These are phyloP conservation scores for Claviceps paspali DNA, from an alignment of 2,329 filamentous ascomycete species.

Conservation along the genomic window DNA sequence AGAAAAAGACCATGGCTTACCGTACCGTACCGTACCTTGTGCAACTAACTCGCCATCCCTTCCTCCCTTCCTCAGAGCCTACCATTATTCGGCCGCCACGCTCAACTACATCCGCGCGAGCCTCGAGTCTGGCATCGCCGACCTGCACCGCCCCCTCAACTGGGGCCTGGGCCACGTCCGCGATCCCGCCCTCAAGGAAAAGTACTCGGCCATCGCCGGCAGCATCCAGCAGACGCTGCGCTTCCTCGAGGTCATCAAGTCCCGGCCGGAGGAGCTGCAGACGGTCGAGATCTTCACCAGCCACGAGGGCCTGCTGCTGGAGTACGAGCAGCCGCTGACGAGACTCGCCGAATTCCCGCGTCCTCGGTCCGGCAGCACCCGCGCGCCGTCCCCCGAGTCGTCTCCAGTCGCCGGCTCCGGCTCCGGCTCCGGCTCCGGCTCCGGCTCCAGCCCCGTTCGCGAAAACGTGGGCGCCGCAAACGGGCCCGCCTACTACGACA, in stretches of 20 bases:
- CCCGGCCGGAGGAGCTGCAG: constrained; percentile 67
- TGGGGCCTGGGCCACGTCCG: constrained; percentile 89
- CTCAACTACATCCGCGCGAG: constrained; percentile 84
- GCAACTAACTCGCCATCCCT: no score
- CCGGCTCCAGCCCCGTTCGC: no score
- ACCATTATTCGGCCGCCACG: constrained; percentile 90
- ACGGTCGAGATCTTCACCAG: constrained; percentile 92
- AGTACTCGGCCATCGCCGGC: constrained; percentile 71
- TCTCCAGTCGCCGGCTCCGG: no score
- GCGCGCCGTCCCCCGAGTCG: no score
- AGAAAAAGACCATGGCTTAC: no score
- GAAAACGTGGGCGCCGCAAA: no score
- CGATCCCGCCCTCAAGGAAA: constrained; percentile 66
- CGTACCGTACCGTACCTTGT: no score
- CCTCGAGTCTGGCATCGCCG: constrained; percentile 75
- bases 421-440: no score
- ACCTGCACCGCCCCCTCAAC: constrained; percentile 83
- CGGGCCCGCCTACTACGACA: constrained; percentile 71
- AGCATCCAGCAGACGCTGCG: constrained; percentile 82
- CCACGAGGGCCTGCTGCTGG: constrained; percentile 84
- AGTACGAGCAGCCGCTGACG: constrained; percentile 85
- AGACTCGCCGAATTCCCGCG: constrained; percentile 53
- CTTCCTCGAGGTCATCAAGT: constrained; percentile 89
- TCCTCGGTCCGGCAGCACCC: constrained; percentile 9
- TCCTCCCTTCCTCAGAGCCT: constrained; percentile 48